These are phyloP conservation scores for Barnettozyma wickerhamii DNA, from an alignment of 805 yeast species.

Conservation along the genomic window DNA sequence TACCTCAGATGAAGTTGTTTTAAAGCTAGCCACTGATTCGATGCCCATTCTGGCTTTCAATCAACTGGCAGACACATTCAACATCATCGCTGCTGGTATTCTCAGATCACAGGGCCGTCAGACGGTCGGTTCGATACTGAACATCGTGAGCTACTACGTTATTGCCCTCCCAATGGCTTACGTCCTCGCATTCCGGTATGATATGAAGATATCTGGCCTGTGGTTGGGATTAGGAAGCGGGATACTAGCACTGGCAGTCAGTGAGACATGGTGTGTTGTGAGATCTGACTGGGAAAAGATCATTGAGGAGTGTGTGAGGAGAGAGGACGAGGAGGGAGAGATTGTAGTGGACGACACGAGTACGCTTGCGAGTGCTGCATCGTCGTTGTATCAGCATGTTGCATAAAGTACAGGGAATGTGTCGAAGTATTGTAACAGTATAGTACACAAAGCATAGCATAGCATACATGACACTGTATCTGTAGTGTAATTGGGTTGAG, in stretches of 20 bases:
- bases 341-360: constrained; percentile 23
- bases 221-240: constrained; percentile 77
- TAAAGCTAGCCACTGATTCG: constrained; percentile 43
- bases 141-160: constrained; percentile 65
- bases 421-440: too few relatives aligned
- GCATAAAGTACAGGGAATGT: too few relatives aligned
- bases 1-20: constrained; percentile 58
- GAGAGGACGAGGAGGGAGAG: constrained; percentile 28
- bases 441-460: too few relatives aligned
- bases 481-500: too few relatives aligned
- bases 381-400: too few relatives aligned
- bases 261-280: constrained; percentile 43
- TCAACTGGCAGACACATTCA: constrained; percentile 66
- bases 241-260: constrained; percentile 45
- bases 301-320: constrained; percentile 27
- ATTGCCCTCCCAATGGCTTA: constrained; percentile 68
- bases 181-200: constrained; percentile 46
- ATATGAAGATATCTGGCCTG: constrained; percentile 52
- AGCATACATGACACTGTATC: too few relatives aligned
- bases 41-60: constrained; percentile 64
- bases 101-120: constrained; percentile 77
- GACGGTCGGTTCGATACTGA: constrained; percentile 64
- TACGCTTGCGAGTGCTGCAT: constrained; percentile 20
- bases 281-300: constrained; percentile 52
- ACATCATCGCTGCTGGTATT: constrained; percentile 68